A percentile compares a stretch with the other conserved stretches of the same genome.
These are phyloP conservation scores for Curvularia sp. DNA, from an alignment of 2,329 filamentous ascomycete genomes.

Conservation along the genomic window DNA sequence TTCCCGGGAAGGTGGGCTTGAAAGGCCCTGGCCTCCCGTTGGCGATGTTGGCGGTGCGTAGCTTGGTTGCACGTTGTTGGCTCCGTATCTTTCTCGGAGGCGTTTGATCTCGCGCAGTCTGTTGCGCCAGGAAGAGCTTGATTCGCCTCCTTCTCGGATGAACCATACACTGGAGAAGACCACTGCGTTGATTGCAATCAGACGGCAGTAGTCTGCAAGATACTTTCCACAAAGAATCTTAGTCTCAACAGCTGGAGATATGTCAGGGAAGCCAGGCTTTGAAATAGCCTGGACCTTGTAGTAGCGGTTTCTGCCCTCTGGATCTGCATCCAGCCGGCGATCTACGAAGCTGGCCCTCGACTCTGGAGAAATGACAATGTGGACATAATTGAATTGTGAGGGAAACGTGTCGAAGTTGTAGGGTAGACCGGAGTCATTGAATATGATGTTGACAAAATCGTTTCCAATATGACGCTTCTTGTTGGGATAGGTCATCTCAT, in stretches of 20 bases:
- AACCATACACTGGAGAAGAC: conserved; percentile 94
- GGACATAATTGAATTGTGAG: conserved; percentile 94
- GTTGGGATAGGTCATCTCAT: conserved; percentile 72
- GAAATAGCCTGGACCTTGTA: conserved; percentile 91
- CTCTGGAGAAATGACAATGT: conserved; percentile 93
- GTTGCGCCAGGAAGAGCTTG: conserved; percentile 88
- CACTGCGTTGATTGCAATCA: conserved; percentile 89
- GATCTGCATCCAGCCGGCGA: conserved; percentile 51
- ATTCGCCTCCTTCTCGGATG: conserved; percentile 76
- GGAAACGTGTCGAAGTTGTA: conserved; percentile 93
- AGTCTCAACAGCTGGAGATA: conserved; percentile 85
- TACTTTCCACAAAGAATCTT: conserved; percentile 88
- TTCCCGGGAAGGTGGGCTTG: conserved; percentile 39
- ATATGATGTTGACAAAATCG: conserved; percentile 97
- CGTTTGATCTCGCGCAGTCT: conserved; percentile 84
- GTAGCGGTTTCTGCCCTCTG: conserved; percentile 62
- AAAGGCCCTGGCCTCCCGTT: conserved; percentile 26
- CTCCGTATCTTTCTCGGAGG: conserved; percentile 68
- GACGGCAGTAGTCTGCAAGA: conserved; percentile 82
- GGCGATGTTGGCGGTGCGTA: conserved; percentile 35
- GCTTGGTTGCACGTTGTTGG: conserved; percentile 19
- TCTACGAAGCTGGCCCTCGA: conserved; percentile 79
- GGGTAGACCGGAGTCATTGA: conserved; percentile 91
- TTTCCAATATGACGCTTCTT: conserved; percentile 98
- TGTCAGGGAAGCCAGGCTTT: conserved; percentile 86